Evolutionary conservation across 2,329 filamentous ascomycete genomes (phyloP), one percentile per base, ranked within the genome.

Genomic region (Rhynchosporium graminicola): DNA sequence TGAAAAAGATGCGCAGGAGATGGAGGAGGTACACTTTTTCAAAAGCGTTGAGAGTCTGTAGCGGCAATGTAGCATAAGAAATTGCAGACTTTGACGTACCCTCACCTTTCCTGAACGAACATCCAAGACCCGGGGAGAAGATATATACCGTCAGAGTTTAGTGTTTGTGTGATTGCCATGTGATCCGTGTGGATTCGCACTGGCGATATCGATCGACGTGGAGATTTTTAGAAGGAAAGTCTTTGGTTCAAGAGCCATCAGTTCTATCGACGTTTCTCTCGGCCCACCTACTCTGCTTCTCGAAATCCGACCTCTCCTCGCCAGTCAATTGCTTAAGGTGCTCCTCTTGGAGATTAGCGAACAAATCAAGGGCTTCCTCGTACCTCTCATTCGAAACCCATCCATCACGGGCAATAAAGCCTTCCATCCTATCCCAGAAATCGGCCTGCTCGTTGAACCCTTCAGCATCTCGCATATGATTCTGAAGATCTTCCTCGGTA

Each of bases 301-400:
- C 72, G 63, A 76, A 76, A 33, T 64, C 65, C 31, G 61, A 61
- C 42, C 69, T 69, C 61, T 77, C 73, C 29, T 75, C 65, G 1
- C 73, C 74, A 65, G 50, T 69, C 63, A 76, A 59, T 50, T 64
- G 58, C 65, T 67, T 62, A 57, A 76, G 65, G 47, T 74, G 72
- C 31, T 68, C 59, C 62, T 76, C 70, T 65, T 73, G 67, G 46
- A 77, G 65, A 29, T 74, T 69, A 45, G 64, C 67, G 61, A 77
- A 78, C 54, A 77, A 67, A 20, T 72, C 65, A 31, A 75, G 65
- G 43, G 75, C 74, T 65, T 74, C 67, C 20, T 74, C 68, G 57
- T 76, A 77, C 38, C 70, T 71, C 55, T 77, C 71, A 59, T 71
- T 69, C 33, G 71, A 63, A 15, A 74, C 75, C 72, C 74, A 78